phyloP scores from a whole-genome alignment of 2,329 filamentous ascomycete species.

The Diplodia intermedia region DNA sequence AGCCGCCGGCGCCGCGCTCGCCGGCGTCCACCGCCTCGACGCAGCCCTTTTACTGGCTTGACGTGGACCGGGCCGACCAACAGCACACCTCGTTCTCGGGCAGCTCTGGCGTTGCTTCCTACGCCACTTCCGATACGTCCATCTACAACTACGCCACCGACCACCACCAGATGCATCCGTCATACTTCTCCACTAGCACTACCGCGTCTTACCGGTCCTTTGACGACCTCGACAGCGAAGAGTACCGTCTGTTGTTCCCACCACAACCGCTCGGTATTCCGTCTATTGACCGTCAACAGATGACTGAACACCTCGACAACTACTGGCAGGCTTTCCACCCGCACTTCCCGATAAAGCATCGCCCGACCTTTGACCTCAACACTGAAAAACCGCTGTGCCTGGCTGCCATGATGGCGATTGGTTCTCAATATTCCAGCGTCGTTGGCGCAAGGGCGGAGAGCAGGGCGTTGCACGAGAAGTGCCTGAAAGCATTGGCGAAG shows the following conservation, averaged over 20 bases:
- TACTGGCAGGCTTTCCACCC: constrained; percentile 57
- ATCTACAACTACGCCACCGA: constrained; percentile 32
- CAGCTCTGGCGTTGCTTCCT: constrained; percentile 30
- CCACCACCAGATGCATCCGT: constrained; percentile 26
- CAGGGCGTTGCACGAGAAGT: constrained; percentile 50
- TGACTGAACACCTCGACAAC: constrained; percentile 52
- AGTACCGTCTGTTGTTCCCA: constrained; percentile 45
- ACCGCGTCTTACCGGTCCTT: constrained; percentile 41
- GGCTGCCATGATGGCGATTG: constrained; percentile 54
- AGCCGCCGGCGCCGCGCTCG: constrained; percentile 36
- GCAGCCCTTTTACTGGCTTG: constrained; percentile 32
- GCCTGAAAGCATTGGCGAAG: constrained; percentile 50
- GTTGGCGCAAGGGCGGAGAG: constrained; percentile 46
- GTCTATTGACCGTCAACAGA: constrained; percentile 35
- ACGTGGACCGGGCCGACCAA: constrained; percentile 29
- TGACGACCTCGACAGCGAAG: constrained; percentile 47
- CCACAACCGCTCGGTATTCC: constrained; percentile 45
- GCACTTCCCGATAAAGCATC: constrained; percentile 54
- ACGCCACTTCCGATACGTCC: constrained; percentile 32
- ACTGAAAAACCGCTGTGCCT: constrained; percentile 52
- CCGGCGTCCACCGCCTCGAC: constrained; percentile 46
- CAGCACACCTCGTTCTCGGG: constrained; percentile 24
- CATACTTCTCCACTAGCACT: constrained; percentile 29
- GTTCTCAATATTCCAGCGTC: constrained; percentile 50
- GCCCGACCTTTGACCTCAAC: constrained; percentile 47